Conservation (phyloP, 1,284 basidiomycete genomes). For the Farysia itapuensis region DNA sequence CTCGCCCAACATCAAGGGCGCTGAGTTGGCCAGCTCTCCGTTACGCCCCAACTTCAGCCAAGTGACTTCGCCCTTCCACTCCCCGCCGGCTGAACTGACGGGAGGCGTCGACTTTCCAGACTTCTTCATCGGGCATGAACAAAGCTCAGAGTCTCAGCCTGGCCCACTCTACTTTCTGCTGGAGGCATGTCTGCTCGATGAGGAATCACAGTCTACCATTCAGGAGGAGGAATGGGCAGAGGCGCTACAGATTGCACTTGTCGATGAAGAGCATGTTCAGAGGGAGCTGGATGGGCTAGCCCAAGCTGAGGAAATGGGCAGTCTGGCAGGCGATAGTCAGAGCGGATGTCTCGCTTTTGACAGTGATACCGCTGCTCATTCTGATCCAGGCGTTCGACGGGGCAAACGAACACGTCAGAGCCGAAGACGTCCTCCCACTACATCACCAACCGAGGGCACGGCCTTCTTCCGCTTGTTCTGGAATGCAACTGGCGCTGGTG, state of each 20-base stretch:
- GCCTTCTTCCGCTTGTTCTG: slow-evolving; percentile 13
- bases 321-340: slow-evolving; percentile 26
- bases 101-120: slow-evolving; percentile 11
- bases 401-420: neutral
- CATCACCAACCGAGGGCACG: neutral
- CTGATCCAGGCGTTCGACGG: no score
- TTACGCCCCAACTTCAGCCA: slow-evolving; percentile 10
- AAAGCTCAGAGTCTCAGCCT: slow-evolving; percentile 11
- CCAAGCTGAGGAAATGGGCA: slow-evolving; percentile 38
- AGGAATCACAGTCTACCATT: slow-evolving; percentile 14
- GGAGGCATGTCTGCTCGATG: slow-evolving; percentile 25
- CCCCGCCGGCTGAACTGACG: neutral
- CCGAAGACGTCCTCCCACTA: neutral
- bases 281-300: slow-evolving; percentile 18
- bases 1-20: slow-evolving; percentile 9
- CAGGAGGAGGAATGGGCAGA: slow-evolving; percentile 21
- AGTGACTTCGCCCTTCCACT: slow-evolving; percentile 11
- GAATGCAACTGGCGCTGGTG: slow-evolving; percentile 1
- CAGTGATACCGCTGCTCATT: slow-evolving; percentile 25
- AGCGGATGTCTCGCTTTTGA: slow-evolving; percentile 32
- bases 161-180: slow-evolving; percentile 27
- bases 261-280: slow-evolving; percentile 9
- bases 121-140: slow-evolving; percentile 14
- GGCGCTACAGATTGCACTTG: slow-evolving; percentile 16
- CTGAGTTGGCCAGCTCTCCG: slow-evolving; percentile 16